A percentile compares a stretch with the other conserved stretches of the same genome.
These are phyloP conservation scores for Lolium multiflorum DNA, from an alignment of 176 grass and related monocot species.

Conservation along the genomic window DNA sequence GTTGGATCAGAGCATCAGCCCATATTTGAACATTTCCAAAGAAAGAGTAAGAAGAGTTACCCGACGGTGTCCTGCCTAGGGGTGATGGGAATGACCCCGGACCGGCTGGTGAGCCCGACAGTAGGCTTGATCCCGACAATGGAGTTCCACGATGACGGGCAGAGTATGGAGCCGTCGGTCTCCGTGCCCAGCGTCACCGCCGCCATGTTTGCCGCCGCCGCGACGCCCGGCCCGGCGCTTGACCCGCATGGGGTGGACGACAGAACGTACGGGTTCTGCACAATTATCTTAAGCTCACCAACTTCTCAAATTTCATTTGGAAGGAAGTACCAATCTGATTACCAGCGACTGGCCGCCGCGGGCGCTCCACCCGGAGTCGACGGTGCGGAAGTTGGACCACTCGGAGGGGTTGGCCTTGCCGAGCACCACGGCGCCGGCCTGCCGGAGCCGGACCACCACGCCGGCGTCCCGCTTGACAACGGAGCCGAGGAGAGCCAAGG, in stretches of 20 bases:
- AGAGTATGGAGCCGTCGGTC: constrained; percentile 74
- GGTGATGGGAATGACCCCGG: constrained; percentile 61
- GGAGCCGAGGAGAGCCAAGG: constrained; percentile 67
- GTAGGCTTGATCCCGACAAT: constrained; percentile 72
- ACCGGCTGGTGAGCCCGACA: constrained; percentile 61
- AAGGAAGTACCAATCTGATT: not conserved
- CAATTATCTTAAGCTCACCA: not conserved
- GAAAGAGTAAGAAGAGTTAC: constrained; percentile 21
- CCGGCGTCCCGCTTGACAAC: constrained; percentile 55
- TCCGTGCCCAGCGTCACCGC: constrained; percentile 77
- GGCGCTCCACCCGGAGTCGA: constrained; percentile 51
- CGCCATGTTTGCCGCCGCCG: constrained; percentile 63
- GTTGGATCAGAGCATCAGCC: not conserved
- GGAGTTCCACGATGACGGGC: constrained; percentile 49
- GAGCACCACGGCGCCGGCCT: constrained; percentile 57
- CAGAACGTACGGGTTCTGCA: constrained; percentile 60
- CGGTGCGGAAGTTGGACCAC: constrained; percentile 54
- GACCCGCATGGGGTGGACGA: constrained; percentile 52
- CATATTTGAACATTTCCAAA: not conserved
- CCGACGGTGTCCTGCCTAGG: constrained; percentile 57
- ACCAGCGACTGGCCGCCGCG: constrained; percentile 48
- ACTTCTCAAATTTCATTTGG: not conserved
- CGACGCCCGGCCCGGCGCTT: constrained; percentile 57
- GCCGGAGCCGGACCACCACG: constrained; percentile 51
- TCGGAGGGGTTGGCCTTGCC: constrained; percentile 69